phyloP scores from a whole-genome alignment of 176 grass and related monocot species.

The Bolboschoenus planiculmis region DNA sequence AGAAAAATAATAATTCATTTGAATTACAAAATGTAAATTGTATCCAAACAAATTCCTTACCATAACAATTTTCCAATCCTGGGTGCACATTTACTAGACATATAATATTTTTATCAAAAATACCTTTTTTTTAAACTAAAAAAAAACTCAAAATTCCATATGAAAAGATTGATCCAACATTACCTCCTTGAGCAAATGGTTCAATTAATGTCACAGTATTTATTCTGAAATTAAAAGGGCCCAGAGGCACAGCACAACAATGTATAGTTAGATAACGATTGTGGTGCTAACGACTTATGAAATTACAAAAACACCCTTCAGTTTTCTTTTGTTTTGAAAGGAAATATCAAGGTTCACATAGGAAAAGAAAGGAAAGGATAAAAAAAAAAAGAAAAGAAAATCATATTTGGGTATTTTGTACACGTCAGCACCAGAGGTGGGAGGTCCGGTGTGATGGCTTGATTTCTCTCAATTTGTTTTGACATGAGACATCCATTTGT shows the following conservation, averaged over 20 bases:
- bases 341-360: background rate
- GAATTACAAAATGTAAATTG: background rate
- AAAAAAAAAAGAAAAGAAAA: too few relatives aligned
- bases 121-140: too few relatives aligned
- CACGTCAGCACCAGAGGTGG: constrained; percentile 35
- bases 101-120: background rate
- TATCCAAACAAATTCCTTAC: background rate
- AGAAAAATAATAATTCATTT: background rate
- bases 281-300: background rate
- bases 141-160: background rate
- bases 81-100: background rate
- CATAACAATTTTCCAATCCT: background rate
- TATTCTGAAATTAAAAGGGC: background rate
- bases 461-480: background rate
- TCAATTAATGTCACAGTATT: constrained; percentile 2
- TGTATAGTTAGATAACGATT: background rate
- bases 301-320: constrained; percentile 12
- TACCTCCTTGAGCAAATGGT: background rate
- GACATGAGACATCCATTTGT: background rate
- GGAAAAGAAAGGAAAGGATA: background rate
- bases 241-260: background rate
- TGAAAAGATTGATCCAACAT: background rate
- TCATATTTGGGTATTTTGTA: constrained; percentile 36
- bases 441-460: background rate
- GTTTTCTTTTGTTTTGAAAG: background rate